phyloP scores from a whole-genome alignment of 768 basidiomycete species.

The Leccinum olivaceopallidum region DNA sequence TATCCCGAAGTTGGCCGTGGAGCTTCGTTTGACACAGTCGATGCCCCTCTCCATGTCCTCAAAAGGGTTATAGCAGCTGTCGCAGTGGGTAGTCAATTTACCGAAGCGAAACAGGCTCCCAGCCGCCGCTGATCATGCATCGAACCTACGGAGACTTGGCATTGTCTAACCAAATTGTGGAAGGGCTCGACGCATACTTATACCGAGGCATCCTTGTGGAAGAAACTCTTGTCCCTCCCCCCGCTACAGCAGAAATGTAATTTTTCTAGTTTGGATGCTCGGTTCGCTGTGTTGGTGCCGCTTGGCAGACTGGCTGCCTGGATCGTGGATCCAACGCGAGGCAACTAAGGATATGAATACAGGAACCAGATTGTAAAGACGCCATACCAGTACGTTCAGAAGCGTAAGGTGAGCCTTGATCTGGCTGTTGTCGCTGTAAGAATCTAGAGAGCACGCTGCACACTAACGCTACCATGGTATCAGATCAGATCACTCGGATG shows the following conservation, averaged over 20 bases:
- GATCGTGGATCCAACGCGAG: conserved; percentile 4
- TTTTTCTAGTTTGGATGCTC: neutral
- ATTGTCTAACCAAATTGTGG: neutral
- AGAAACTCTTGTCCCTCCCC: neutral
- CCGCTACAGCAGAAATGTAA: neutral
- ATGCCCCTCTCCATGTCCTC: neutral
- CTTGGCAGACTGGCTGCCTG: conserved; percentile 1
- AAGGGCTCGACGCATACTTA: neutral
- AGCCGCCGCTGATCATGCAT: neutral
- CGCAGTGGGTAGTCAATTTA: neutral
- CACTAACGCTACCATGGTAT: neutral
- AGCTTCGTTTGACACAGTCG: neutral
- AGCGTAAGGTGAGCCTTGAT: neutral
- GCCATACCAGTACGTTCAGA: neutral
- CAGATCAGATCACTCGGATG: neutral
- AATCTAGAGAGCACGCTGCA: neutral
- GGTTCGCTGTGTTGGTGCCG: neutral
- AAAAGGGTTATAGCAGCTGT: neutral
- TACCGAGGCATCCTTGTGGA: neutral
- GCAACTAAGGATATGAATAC: neutral
- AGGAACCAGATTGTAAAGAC: conserved; percentile 6
- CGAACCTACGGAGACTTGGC: neutral
- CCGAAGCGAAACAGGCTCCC: too few species aligned
- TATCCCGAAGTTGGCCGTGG: neutral
- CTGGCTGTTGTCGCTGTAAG: neutral